A percentile compares a stretch with the other conserved stretches of the same genome.
Evolutionary conservation across 805 yeast species (phyloP).

Genomic region (Wickerhamiella qilinensis): DNA sequence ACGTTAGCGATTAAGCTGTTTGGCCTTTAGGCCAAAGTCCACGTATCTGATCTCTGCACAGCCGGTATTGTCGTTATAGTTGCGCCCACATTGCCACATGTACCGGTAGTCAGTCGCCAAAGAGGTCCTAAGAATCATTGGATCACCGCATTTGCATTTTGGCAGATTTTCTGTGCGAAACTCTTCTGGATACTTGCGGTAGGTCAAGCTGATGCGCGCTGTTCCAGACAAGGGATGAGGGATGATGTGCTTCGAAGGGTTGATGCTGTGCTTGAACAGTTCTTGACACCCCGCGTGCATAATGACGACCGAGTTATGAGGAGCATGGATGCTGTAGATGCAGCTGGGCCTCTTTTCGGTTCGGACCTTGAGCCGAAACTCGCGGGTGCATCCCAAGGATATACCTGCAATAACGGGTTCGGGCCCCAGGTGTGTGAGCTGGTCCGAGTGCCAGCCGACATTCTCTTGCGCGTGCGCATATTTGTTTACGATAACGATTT

Average conservation of each 20-base stretch:
- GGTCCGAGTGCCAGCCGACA: slow-evolving; percentile 65
- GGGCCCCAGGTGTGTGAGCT: slow-evolving; percentile 58
- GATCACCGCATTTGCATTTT: slow-evolving; percentile 27
- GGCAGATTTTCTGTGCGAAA: slow-evolving; percentile 24
- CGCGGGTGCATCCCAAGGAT: slow-evolving; percentile 54
- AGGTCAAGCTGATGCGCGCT: slow-evolving; percentile 47
- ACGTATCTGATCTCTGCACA: slow-evolving; percentile 9
- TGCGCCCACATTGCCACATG: slow-evolving; percentile 47
- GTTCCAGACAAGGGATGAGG: slow-evolving; percentile 34
- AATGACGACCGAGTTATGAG: slow-evolving; percentile 51
- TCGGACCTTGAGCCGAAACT: slow-evolving; percentile 36
- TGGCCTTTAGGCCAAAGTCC: background rate
- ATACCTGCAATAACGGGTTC: slow-evolving; percentile 50
- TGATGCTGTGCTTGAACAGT: slow-evolving; percentile 50
- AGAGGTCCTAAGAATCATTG: slow-evolving; percentile 43
- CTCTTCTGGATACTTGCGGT: slow-evolving; percentile 33
- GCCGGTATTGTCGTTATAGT: slow-evolving; percentile 13
- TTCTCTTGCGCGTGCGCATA: slow-evolving; percentile 35
- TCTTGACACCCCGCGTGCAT: slow-evolving; percentile 78
- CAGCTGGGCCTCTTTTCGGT: slow-evolving; percentile 17
- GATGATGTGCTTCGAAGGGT: slow-evolving; percentile 26
- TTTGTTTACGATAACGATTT: slow-evolving; percentile 38
- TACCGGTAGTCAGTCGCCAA: slow-evolving; percentile 33
- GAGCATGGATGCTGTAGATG: slow-evolving; percentile 39
- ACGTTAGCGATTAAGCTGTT: background rate